Evolutionary conservation across 2,329 filamentous ascomycete genomes (phyloP), one percentile per base, ranked within the genome.

Genomic region (Sclerotinia spermophila): DNA sequence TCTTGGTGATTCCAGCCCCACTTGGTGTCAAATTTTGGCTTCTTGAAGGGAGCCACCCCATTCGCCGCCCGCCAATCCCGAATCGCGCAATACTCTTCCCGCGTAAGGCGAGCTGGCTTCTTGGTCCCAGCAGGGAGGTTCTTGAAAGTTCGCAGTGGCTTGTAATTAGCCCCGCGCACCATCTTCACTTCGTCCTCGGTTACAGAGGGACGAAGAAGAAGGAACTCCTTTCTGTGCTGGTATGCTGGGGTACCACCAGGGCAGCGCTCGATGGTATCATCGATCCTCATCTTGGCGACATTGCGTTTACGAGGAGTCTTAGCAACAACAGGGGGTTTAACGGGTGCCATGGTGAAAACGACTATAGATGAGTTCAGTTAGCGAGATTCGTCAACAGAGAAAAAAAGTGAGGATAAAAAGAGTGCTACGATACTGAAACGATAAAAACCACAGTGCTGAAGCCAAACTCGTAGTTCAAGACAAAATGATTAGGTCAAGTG

Each of bases 161-260:
- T 53, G 35, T 65, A 65, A 0, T 35, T 24, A 3, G 45, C 24
- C 5, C 44, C 62, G 15, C 62, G 62, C 2, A 38, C 62, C 62
- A 65, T 53, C n/a, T 40, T 65, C 6, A 65, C 62, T n/a, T 65
- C 62, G 33, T 15, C 62, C n/a, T 65, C 33, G 24, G 62, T 65
- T 5, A 27, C 35, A 2, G 0, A 30, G 62, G 62, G 45, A 13
- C 61, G 30, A 19, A 17, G 2, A 0, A 11, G 27, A 2, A 53
- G 10, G 61, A 65, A 65, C 13, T 65, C 62, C n/a, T 38, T 38
- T 1, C 62, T 35, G 3, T 40, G 35, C 4, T 64, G 30, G 17
- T 53, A 65, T 0, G 51, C 27, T 17, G 45, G 45, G 5, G 62
- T 65, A 4, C 45, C 62, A 1, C 62, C 62, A 1, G 35, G 62